phyloP scores from a whole-genome alignment of 768 basidiomycete genomes.

The Punctularia strigosozonata region DNA sequence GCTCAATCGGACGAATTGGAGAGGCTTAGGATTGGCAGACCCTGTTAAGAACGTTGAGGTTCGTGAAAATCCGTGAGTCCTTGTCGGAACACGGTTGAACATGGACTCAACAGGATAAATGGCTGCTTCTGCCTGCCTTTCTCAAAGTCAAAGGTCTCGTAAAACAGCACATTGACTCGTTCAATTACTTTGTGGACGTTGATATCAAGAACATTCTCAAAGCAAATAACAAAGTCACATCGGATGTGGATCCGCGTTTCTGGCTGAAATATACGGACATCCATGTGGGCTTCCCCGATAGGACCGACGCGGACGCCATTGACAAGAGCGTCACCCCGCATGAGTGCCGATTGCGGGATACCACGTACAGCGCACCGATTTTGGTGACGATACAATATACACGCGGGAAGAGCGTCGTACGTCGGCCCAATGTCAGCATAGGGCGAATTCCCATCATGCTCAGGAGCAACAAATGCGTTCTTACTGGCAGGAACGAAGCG shows the following conservation, averaged over 20 bases:
- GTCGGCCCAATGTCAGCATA: conserved; percentile 72
- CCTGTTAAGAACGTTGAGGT: conserved; percentile 89
- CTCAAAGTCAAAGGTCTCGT: conserved; percentile 96
- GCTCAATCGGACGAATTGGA: conserved; percentile 46
- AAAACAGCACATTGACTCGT: conserved; percentile 98
- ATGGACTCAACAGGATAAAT: conserved; percentile 73
- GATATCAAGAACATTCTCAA: conserved; percentile 96
- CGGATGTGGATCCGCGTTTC: conserved; percentile 93
- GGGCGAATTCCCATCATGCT: conserved; percentile 95
- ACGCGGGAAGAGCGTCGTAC: conserved; percentile 80
- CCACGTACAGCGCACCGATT: conserved; percentile 88
- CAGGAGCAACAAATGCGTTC: conserved; percentile 86
- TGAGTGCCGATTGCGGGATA: conserved; percentile 93
- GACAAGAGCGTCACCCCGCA: conserved; percentile 87
- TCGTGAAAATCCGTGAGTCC: conserved; percentile 15
- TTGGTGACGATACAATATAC: conserved; percentile 93
- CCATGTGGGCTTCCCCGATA: conserved; percentile 82
- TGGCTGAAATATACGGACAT: conserved; percentile 97
- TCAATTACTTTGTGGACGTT: conserved; percentile 96
- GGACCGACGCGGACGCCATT: conserved; percentile 70
- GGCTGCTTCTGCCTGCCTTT: conserved; percentile 93
- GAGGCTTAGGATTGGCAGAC: conserved; percentile 73
- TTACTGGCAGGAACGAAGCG: conserved; percentile 64
- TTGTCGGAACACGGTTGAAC: background rate
- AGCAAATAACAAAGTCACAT: conserved; percentile 88